Percentiles rank a stretch among this genome's conserved stretches.
Evolutionary conservation across 2,329 filamentous ascomycete genomes (phyloP).

Genomic region (Lecanosticta acicola): DNA sequence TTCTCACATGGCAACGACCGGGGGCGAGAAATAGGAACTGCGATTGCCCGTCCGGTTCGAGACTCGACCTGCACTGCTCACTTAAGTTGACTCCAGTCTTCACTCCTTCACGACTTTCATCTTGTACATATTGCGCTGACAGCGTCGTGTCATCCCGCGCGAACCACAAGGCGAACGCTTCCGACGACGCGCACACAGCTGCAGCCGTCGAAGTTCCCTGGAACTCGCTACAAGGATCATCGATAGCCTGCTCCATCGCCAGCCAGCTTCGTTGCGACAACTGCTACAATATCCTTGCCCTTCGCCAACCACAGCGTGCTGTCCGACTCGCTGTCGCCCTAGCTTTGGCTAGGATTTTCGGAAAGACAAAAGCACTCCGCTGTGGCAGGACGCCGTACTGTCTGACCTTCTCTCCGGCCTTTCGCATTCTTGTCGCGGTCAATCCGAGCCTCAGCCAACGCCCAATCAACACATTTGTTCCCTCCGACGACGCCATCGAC

Average conservation of each 20-base stretch:
- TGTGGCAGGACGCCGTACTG: no score
- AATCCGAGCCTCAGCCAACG: not conserved
- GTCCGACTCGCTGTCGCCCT: no score
- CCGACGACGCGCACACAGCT: not conserved
- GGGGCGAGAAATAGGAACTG: not conserved
- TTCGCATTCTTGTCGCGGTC: not conserved
- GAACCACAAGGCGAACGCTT: not conserved
- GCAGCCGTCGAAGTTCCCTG: not conserved
- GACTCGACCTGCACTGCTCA: not conserved
- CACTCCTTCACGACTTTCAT: not conserved
- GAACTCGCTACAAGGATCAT: not conserved
- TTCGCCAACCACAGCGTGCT: no score
- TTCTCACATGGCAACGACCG: not conserved
- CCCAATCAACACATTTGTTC: not conserved
- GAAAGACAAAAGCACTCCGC: no score
- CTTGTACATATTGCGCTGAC: not conserved
- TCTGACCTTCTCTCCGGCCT: not conserved
- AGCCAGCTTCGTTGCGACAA: not conserved
- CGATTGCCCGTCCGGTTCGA: not conserved
- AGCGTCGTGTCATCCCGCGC: not conserved
- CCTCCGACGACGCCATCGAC: not conserved
- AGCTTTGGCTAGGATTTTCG: no score
- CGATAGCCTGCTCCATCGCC: not conserved
- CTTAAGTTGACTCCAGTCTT: no score
- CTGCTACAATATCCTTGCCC: not conserved